Evolutionary conservation across 2,329 filamentous ascomycete genomes (phyloP), one percentile per base, ranked within the genome.

Genomic region (Dactylellina drechsleri): DNA sequence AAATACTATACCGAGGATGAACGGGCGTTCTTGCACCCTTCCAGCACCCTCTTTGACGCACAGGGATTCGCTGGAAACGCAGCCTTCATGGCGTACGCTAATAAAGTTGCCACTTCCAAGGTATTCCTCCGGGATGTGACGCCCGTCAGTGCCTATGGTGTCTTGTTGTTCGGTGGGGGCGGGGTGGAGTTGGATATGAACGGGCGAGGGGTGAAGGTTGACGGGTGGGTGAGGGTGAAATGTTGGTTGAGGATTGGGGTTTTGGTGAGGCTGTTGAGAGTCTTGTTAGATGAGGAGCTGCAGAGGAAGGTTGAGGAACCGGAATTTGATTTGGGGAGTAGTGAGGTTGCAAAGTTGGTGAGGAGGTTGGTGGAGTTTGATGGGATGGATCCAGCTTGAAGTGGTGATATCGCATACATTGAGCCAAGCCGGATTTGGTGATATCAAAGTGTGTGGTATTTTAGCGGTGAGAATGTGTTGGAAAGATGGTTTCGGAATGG

Each of bases 231-330:
- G 40, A 82, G 87, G 41, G 83, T 99, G 36, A 87, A 92, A 23
- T 95, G 95, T 0, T 99, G 95, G 95, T 94, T 95, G 0, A 87
- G 95, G 54, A 95, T 99, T 77, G 95, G 94, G 31, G 94, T 98
- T 12, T 82, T 99, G 78, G 90, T 97, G 1, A 91, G 90, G 53
- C 86, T 94, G 76, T 82, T 99, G 78, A 86, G 95, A 77, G 89
- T 89, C 68, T 91, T 98, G 89, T 85, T 99, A 64, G 95, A 99
- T 83, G 88, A 90, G 77, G 85, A 96, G 76, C 87, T 99, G 79
- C 91, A 91, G 68, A 85, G 87, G 77, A 93, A 93, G 82, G 88
- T 97, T 57, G 92, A 93, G 81, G 89, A 91, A 77, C 92, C 92
- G 0, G 85, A 85, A 12, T 81, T 87, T 68, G 87, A 89, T 53